These are phyloP conservation scores for Mycena crocata DNA, from an alignment of 768 basidiomycete genomes.

Conservation along the genomic window DNA sequence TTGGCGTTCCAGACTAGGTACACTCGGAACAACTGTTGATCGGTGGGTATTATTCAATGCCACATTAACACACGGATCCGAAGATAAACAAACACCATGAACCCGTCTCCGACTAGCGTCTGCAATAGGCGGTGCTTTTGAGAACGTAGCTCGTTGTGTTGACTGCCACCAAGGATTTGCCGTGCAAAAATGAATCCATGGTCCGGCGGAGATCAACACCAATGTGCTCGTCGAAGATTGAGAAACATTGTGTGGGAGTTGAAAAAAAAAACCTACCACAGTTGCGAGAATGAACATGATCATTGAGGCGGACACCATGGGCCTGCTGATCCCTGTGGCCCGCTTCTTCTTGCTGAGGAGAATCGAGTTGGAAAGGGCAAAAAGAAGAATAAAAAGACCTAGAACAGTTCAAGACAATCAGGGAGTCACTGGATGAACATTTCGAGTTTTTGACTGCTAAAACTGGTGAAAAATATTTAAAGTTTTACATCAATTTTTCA, in stretches of 20 bases:
- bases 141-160: conserved; percentile 40
- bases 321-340: background rate
- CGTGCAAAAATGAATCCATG: conserved; percentile 47
- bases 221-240: conserved; percentile 48
- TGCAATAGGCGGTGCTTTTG: conserved; percentile 49
- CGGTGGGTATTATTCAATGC: too few species aligned
- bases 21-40: conserved; percentile 43
- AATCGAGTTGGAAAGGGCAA: conserved; percentile 1
- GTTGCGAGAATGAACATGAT: conserved; percentile 8
- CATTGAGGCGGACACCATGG: conserved; percentile 3
- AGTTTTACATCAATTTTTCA: too few species aligned
- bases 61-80: background rate
- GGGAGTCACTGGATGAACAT: too few species aligned
- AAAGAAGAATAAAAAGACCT: conserved; percentile 2
- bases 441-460: too few species aligned
- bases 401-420: too few species aligned
- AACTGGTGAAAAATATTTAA: too few species aligned
- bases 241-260: conserved; percentile 36
- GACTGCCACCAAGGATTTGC: conserved; percentile 38
- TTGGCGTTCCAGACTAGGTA: conserved; percentile 47
- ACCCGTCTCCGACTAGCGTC: conserved; percentile 52
- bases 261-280: conserved; percentile 37
- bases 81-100: conserved; percentile 40
- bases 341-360: conserved; percentile 6
- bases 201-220: conserved; percentile 49